Base-by-base conservation (phyloP, 2,329 filamentous ascomycete genomes). In the Diaporthe caulivora region DNA sequence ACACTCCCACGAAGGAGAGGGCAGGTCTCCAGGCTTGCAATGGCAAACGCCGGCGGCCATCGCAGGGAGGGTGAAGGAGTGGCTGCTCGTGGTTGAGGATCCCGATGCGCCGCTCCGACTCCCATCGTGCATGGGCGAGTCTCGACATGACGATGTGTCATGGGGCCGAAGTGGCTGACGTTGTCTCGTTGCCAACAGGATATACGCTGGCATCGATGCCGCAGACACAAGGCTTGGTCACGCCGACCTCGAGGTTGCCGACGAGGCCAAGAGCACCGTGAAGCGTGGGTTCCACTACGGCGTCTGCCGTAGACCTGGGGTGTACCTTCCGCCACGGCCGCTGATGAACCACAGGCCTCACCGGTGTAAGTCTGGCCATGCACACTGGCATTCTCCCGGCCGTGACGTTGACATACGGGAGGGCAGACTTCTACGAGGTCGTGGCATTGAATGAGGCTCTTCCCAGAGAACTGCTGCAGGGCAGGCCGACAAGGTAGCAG, bases 331-430 rank as follows among this genome's bases (percentile, higher is more conserved):
- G 0, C 87, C 88, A 1, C 78, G 82, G 17, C 86, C 87, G 24
- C 78, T 87, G 44, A 77, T 87, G 69, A 87, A 87, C 34, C 85
- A 89, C 76, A 87, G 88, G 0, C 82, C 83, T 29, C 87, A 90
- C 78, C 81, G 87, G 72, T 90, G 84, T 84, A 78, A 80, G 83
- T 77, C 1, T 8, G 2, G 2, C 13, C 29, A 34, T 40, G 15
- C 24, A 13, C 47, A 29, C 15, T 17, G 5, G 8, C 8, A 8
- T 13, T 29, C 8, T 17, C 2, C 13, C 26, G n/a, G 6, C 10
- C 10, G 62, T 1, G 9, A 21, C 3, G 11, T 60, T 65, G n/a
- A 58, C 51, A 47, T n/a, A 37, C 3, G 51, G 5, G 6, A 37
- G 24, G 37, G 11, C 54, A 84, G 84, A 89, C 71, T 87, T 88